Conservation (phyloP, 2,329 filamentous ascomycete species). For the Pseudocercospora musae region DNA sequence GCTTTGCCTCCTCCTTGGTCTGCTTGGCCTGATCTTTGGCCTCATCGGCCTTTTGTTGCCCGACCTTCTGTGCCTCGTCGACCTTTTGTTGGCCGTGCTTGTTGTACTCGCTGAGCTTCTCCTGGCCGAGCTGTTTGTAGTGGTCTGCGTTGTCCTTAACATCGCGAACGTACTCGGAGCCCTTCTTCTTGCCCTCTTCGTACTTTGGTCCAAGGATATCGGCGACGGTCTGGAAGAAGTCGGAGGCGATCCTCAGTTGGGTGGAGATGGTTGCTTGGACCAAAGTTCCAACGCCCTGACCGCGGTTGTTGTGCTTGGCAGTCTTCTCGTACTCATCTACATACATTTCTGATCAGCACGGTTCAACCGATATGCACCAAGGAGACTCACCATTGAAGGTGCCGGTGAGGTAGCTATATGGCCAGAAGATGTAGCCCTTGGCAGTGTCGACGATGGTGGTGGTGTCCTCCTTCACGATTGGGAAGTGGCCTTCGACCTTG, state of each 20-base stretch:
- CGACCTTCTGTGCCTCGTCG: slow-evolving; percentile 28
- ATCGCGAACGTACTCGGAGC: slow-evolving; percentile 27
- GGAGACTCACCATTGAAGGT: slow-evolving; percentile 33
- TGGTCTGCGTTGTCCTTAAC: slow-evolving; percentile 29
- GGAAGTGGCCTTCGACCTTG: slow-evolving; percentile 53
- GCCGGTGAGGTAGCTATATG: slow-evolving; percentile 33
- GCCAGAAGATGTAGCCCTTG: slow-evolving; percentile 62
- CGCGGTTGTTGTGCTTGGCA: slow-evolving; percentile 32
- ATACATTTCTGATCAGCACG: slow-evolving; percentile 14
- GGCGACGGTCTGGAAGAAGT: slow-evolving; percentile 33
- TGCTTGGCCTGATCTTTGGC: slow-evolving; percentile 30
- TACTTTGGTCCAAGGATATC: slow-evolving; percentile 30
- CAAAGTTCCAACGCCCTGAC: slow-evolving; percentile 28
- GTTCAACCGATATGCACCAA: neutral
- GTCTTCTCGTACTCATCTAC: slow-evolving; percentile 40
- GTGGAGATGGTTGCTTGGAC: slow-evolving; percentile 36
- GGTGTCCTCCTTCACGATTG: slow-evolving; percentile 55
- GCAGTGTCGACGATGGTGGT: slow-evolving; percentile 55
- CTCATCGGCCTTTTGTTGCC: slow-evolving; percentile 28
- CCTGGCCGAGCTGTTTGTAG: slow-evolving; percentile 27
- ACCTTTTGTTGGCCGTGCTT: slow-evolving; percentile 30
- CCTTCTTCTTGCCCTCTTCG: slow-evolving; percentile 37
- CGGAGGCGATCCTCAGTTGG: slow-evolving; percentile 34
- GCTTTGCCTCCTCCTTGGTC: slow-evolving; percentile 27
- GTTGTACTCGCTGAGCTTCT: slow-evolving; percentile 27